Evolutionary conservation across 2,329 filamentous ascomycete species (phyloP).

Genomic region (Aschersonia sp.): DNA sequence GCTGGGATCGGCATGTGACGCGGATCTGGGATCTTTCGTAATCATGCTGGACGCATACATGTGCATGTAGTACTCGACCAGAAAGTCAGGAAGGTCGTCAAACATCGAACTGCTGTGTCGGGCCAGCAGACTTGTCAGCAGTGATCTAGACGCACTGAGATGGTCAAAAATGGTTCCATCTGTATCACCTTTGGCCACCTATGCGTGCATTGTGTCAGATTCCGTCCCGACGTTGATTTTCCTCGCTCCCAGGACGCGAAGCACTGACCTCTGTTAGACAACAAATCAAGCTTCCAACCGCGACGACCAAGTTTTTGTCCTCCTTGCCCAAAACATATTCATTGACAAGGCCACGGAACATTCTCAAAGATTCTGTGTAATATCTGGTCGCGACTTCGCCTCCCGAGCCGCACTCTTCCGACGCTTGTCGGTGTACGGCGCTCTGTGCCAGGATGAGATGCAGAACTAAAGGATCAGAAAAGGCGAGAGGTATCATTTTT

Average conservation of each 20-base stretch:
- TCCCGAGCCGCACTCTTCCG: slow-evolving; percentile 10
- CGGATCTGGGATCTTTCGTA: slow-evolving; percentile 20
- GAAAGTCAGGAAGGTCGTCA: slow-evolving; percentile 25
- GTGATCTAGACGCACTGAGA: slow-evolving; percentile 25
- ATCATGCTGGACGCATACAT: slow-evolving; percentile 32
- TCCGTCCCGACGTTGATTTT: not conserved
- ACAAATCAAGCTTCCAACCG: slow-evolving; percentile 28
- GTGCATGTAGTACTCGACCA: slow-evolving; percentile 34
- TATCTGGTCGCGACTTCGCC: slow-evolving; percentile 19
- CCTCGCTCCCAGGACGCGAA: too few species aligned
- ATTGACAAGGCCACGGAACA: slow-evolving; percentile 20
- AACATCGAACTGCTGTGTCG: slow-evolving; percentile 16
- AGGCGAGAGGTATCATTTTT: slow-evolving; percentile 29
- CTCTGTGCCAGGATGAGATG: slow-evolving; percentile 32
- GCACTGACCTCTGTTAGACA: slow-evolving; percentile 28
- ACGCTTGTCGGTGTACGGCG: slow-evolving; percentile 21
- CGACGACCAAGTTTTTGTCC: slow-evolving; percentile 21
- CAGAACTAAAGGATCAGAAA: slow-evolving; percentile 27
- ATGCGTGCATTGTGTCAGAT: slow-evolving; percentile 3
- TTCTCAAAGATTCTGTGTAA: slow-evolving; percentile 19
- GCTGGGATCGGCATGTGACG: slow-evolving; percentile 15
- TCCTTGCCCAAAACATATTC: slow-evolving; percentile 19
- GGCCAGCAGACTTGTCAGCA: slow-evolving; percentile 22
- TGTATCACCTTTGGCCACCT: slow-evolving; percentile 27
- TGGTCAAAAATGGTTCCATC: slow-evolving; percentile 31